phyloP scores from a whole-genome alignment of 495 filamentous ascomycete species.

The Glonium stellatum region DNA sequence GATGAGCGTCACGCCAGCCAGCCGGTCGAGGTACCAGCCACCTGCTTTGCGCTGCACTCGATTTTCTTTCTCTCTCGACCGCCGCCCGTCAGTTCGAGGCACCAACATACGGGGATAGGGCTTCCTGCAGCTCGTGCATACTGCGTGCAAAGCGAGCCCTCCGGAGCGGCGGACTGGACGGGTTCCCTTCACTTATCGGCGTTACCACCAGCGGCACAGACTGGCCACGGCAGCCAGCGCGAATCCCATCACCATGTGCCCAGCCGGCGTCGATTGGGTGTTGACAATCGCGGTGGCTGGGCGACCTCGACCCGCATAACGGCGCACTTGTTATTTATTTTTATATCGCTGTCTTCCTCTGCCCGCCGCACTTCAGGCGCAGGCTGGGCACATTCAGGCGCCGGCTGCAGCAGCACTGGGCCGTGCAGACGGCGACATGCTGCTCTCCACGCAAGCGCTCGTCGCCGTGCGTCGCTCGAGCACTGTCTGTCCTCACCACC shows the following conservation, averaged over 20 bases:
- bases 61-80: neutral
- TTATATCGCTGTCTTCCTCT: neutral
- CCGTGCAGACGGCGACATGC: neutral
- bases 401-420: neutral
- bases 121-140: neutral
- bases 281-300: neutral
- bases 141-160: neutral
- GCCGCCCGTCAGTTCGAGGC: neutral
- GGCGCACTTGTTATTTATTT: neutral
- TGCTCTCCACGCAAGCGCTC: neutral
- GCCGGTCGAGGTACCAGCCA: neutral
- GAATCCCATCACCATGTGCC: neutral
- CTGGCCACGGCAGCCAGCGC: neutral
- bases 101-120: neutral
- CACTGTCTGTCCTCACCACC: too few relatives aligned
- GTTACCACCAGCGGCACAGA: neutral
- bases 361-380: neutral
- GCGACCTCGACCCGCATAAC: neutral
- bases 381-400: neutral
- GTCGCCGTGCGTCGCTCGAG: too few relatives aligned
- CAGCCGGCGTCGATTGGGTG: neutral
- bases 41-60: neutral
- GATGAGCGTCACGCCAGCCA: neutral
- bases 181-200: neutral
- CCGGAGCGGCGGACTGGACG: neutral